A percentile compares a stretch with the other conserved stretches of the same genome.
Evolutionary conservation across 2,329 filamentous ascomycete species (phyloP).

Genomic region (Albophoma yamanashiensis): DNA sequence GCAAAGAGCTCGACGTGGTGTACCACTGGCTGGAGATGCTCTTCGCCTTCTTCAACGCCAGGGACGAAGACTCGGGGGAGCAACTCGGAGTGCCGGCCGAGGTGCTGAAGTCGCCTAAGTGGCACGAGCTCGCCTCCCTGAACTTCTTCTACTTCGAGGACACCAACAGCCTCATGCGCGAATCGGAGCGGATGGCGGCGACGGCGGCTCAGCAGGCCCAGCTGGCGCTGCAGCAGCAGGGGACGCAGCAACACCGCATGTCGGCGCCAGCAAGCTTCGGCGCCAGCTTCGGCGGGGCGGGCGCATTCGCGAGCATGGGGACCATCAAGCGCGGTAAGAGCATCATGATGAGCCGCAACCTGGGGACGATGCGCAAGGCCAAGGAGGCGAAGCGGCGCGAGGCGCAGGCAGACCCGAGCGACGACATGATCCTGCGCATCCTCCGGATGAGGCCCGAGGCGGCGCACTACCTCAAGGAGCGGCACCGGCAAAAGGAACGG

Average conservation of each 20-base stretch:
- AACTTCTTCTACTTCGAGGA: conserved; percentile 98
- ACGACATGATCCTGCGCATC: conserved; percentile 96
- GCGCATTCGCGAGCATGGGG: conserved; percentile 53
- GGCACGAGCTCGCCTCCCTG: conserved; percentile 89
- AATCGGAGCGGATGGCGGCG: conserved; percentile 91
- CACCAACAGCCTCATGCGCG: conserved; percentile 82
- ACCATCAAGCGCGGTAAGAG: conserved; percentile 59
- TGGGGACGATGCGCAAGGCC: conserved; percentile 91
- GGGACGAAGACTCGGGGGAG: conserved; percentile 70
- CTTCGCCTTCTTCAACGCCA: conserved; percentile 89
- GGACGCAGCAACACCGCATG: conserved; percentile 47
- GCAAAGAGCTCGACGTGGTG: conserved; percentile 87
- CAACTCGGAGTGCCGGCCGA: conserved; percentile 82
- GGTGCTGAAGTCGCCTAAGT: conserved; percentile 92
- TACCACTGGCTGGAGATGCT: conserved; percentile 90
- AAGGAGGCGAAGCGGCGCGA: conserved; percentile 96
- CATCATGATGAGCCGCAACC: conserved; percentile 88
- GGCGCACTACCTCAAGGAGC: conserved; percentile 73
- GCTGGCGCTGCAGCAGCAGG: conserved; percentile 47
- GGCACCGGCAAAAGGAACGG: conserved; percentile 87
- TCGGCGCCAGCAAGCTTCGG: conserved; percentile 50
- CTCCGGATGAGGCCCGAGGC: conserved; percentile 92
- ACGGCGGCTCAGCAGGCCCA: conserved; percentile 69
- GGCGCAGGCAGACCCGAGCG: conserved; percentile 89
- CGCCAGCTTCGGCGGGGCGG: conserved; percentile 21